Evolutionary conservation across 768 basidiomycete species (phyloP).

Genomic region (Kondoa subrosea): DNA sequence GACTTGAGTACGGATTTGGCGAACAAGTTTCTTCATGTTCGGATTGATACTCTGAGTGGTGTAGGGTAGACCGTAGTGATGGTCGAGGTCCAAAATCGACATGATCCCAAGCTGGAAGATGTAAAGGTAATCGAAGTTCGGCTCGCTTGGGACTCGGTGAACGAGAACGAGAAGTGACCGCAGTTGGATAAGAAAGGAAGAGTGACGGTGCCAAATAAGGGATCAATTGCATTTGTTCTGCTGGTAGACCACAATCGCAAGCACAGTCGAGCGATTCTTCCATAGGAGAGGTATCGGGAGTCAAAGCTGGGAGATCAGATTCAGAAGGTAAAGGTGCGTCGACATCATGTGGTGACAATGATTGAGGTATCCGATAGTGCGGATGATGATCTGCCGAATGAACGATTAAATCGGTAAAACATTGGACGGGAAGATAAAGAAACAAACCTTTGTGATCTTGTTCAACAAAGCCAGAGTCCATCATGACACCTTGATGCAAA

Average conservation of each 20-base stretch:
- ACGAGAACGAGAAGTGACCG: too few species aligned
- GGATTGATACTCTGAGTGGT: background rate
- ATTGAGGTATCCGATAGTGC: background rate
- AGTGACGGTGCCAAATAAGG: background rate
- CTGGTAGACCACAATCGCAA: background rate
- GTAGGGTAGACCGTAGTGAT: background rate
- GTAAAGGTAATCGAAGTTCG: background rate
- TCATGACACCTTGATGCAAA: background rate
- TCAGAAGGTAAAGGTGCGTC: background rate
- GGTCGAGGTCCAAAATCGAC: background rate
- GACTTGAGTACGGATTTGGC: background rate
- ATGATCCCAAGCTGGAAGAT: background rate
- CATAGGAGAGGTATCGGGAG: background rate
- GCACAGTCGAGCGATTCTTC: background rate
- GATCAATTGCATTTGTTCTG: background rate
- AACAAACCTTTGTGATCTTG: background rate
- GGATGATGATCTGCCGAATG: background rate
- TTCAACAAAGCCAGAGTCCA: background rate
- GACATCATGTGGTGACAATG: background rate
- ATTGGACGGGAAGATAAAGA: too few species aligned
- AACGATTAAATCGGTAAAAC: too few species aligned
- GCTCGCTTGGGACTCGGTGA: background rate
- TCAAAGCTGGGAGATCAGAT: background rate
- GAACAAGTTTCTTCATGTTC: background rate
- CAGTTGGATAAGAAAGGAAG: background rate